Evolutionary conservation across 257 asterid species (phyloP).

Genomic region (Paraleonurus japonicus): DNA sequence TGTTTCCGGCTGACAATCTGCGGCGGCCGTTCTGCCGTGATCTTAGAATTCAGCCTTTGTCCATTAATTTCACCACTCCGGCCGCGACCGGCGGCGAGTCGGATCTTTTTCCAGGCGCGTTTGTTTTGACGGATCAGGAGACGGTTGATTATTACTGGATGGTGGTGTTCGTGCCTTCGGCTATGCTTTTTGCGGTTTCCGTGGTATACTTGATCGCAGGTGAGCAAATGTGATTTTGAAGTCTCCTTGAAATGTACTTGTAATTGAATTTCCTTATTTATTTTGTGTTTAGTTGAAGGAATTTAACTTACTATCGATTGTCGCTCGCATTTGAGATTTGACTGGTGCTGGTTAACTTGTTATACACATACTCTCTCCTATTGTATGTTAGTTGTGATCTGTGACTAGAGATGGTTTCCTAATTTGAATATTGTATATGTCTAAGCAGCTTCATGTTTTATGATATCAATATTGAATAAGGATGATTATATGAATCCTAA

Average conservation of each 20-base stretch:
- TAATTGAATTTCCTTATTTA: background rate
- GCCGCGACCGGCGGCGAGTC: slow-evolving; percentile 36
- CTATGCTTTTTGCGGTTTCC: slow-evolving; percentile 51
- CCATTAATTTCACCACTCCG: slow-evolving; percentile 57
- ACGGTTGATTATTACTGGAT: slow-evolving; percentile 95
- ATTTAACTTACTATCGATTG: background rate
- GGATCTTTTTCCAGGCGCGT: slow-evolving; percentile 69
- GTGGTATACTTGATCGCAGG: slow-evolving; percentile 72
- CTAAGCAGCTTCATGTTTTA: background rate
- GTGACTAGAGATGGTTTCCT: slow-evolving; percentile 6
- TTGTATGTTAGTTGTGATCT: background rate
- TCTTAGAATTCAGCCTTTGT: slow-evolving; percentile 75
- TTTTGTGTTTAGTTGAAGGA: background rate
- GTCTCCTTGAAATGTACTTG: background rate
- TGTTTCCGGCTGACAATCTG: slow-evolving; percentile 62
- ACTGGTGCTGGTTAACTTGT: background rate
- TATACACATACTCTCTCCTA: background rate
- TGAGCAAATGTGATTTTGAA: slow-evolving; percentile 33
- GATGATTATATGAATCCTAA: background rate
- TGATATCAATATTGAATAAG: background rate
- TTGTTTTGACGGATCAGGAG: slow-evolving; percentile 85
- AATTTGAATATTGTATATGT: background rate
- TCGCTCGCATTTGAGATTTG: slow-evolving; percentile 14
- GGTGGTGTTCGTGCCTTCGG: slow-evolving; percentile 80
- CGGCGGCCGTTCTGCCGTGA: slow-evolving; percentile 89